Conservation (phyloP, 805 yeast species). For the Metschnikowia gruessii region DNA sequence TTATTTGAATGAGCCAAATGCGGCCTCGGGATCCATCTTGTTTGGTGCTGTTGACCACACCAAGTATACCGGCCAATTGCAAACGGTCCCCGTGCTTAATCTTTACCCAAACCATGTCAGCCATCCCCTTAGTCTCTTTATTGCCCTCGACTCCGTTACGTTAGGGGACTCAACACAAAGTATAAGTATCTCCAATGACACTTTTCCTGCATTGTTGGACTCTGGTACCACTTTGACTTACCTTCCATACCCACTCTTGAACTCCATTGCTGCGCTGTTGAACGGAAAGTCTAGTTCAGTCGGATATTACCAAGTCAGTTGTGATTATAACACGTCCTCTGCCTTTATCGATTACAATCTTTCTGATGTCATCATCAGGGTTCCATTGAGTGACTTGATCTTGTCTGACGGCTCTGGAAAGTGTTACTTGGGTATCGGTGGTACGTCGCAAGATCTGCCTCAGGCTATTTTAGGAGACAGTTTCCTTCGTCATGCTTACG, state of each 20-base stretch:
- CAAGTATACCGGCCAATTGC: conserved; percentile 26
- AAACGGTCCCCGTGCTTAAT: conserved; percentile 46
- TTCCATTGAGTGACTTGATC: conserved; percentile 39
- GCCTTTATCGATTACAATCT: conserved; percentile 40
- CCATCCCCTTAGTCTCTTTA: conserved; percentile 44
- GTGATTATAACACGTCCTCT: conserved; percentile 2
- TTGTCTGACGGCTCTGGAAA: conserved; percentile 12
- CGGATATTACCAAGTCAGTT: conserved; percentile 4
- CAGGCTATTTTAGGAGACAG: conserved; percentile 35
- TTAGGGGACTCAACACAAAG: conserved; percentile 3
- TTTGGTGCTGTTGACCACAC: conserved; percentile 26
- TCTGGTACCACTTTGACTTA: conserved; percentile 52
- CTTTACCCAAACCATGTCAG: conserved; percentile 4
- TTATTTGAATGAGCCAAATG: conserved; percentile 44
- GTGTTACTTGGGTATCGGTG: conserved; percentile 27
- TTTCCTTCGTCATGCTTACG: conserved; percentile 58
- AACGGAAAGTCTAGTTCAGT: background rate
- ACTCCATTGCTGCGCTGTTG: conserved; percentile 13
- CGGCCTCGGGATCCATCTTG: conserved; percentile 31
- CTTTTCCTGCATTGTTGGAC: conserved; percentile 34
- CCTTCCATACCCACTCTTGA: conserved; percentile 37
- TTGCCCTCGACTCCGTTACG: conserved; percentile 38
- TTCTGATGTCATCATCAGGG: conserved; percentile 52
- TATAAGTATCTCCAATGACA: background rate
- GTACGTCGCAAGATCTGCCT: conserved; percentile 22